These are phyloP conservation scores for Saturnispora besseyi DNA, from an alignment of 805 yeast species.

Conservation along the genomic window DNA sequence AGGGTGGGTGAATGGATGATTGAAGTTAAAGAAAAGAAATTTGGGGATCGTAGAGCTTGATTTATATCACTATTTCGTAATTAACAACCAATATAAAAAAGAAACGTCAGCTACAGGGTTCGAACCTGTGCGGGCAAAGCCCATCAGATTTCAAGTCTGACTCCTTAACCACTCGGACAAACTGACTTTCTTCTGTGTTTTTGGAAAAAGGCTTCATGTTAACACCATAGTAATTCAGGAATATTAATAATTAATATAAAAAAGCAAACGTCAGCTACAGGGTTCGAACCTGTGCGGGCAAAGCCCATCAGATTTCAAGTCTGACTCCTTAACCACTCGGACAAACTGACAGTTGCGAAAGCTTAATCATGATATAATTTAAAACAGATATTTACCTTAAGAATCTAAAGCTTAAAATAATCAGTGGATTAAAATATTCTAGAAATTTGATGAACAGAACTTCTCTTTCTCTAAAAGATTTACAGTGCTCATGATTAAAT, in stretches of 20 bases:
- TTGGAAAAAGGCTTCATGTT: no score
- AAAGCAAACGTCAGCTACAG: neutral
- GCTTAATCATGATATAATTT: neutral
- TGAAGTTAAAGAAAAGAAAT: slow-evolving; percentile 20
- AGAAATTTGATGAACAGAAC: no score
- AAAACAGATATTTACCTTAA: no score
- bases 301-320: slow-evolving; percentile 1
- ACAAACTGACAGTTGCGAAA: neutral
- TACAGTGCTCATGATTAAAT: no score
- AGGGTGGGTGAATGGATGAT: slow-evolving; percentile 23
- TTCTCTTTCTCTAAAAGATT: no score
- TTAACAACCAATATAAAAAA: slow-evolving; percentile 1
- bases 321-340: slow-evolving; percentile 1
- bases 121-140: slow-evolving; percentile 20
- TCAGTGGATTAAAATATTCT: no score
- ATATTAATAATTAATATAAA: neutral
- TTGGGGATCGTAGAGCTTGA: slow-evolving; percentile 21
- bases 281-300: slow-evolving; percentile 1
- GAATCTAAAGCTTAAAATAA: no score
- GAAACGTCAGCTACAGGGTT: slow-evolving; percentile 19
- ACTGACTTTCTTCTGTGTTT: slow-evolving; percentile 7
- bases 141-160: slow-evolving; percentile 20
- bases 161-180: slow-evolving; percentile 20
- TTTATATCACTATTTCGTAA: neutral
- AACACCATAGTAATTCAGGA: no score